Conservation (phyloP, 192 early-diverging fungal genomes). For the Gonapodya prolifera region DNA sequence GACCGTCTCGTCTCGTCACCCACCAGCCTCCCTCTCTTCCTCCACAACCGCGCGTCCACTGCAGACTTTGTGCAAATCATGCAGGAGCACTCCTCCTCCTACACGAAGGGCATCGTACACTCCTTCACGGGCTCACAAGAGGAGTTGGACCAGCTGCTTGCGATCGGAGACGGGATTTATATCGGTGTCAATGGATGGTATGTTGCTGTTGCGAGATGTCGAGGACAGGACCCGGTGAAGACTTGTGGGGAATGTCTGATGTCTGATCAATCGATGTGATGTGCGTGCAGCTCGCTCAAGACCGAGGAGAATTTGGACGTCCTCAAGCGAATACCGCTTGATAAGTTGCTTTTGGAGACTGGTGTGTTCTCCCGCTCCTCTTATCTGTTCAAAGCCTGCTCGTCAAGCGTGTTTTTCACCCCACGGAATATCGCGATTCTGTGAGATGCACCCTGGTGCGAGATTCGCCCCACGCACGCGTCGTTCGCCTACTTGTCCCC, state of each 20-base stretch:
- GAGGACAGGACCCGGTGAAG: too few relatives aligned
- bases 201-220: too few relatives aligned
- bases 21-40: constrained; percentile 82
- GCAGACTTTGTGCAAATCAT: constrained; percentile 60
- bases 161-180: constrained; percentile 50
- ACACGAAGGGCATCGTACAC: constrained; percentile 70
- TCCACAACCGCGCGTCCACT: constrained; percentile 79
- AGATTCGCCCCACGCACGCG: constrained; percentile 76
- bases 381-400: too few relatives aligned
- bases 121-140: constrained; percentile 70
- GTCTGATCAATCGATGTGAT: too few relatives aligned
- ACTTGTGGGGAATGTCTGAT: too few relatives aligned
- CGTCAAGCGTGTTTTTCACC: neutral
- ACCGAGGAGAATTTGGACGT: constrained; percentile 72
- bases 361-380: too few relatives aligned
- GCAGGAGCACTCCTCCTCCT: constrained; percentile 39
- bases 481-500: constrained; percentile 42
- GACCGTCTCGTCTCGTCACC: too few relatives aligned
- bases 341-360: constrained; percentile 83
- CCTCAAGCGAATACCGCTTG: constrained; percentile 54
- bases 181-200: constrained; percentile 93
- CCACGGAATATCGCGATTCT: neutral
- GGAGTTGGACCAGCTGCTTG: constrained; percentile 45
- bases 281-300: constrained; percentile 47
- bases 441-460: constrained; percentile 81